phyloP scores from a whole-genome alignment of 306 rosid genomes.

The Vachellia collinsii region DNA sequence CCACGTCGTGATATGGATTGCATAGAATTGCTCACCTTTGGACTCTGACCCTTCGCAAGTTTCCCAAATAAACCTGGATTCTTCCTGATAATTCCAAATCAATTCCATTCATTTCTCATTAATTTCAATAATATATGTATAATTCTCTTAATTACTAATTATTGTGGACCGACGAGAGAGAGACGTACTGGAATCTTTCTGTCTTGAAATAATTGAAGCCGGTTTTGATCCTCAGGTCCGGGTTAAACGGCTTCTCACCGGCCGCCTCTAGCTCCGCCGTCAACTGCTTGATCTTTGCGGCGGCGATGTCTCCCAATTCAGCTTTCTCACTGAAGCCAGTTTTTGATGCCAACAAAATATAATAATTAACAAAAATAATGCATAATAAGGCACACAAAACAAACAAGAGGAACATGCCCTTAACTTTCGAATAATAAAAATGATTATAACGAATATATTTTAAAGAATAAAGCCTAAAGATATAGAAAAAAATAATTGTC shows the following conservation, averaged over 20 bases:
- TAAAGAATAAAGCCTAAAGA: too few species aligned
- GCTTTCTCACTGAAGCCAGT: slow-evolving; percentile 40
- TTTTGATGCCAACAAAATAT: too few species aligned
- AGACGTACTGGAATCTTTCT: slow-evolving; percentile 56
- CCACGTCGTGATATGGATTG: neutral
- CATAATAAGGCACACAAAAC: too few species aligned
- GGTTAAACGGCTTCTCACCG: slow-evolving; percentile 34
- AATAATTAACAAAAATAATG: too few species aligned
- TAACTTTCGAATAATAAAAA: too few species aligned
- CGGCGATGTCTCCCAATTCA: slow-evolving; percentile 50
- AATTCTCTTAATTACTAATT: too few species aligned
- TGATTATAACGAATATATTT: too few species aligned
- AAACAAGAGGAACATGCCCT: too few species aligned
- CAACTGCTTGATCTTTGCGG: slow-evolving; percentile 58
- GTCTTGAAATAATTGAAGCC: slow-evolving; percentile 63
- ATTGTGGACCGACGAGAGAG: too few species aligned
- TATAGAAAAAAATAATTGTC: too few species aligned
- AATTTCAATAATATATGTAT: too few species aligned
- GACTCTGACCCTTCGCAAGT: slow-evolving; percentile 65
- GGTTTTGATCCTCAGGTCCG: slow-evolving; percentile 50
- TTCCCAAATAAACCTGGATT: slow-evolving; percentile 47
- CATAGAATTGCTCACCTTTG: slow-evolving; percentile 49
- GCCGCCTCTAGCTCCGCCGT: slow-evolving; percentile 46
- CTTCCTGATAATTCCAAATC: slow-evolving; percentile 41
- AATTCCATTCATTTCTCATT: too few species aligned